These are phyloP conservation scores for Canariomyces notabilis DNA, from an alignment of 2,329 filamentous ascomycete species.

Conservation along the genomic window DNA sequence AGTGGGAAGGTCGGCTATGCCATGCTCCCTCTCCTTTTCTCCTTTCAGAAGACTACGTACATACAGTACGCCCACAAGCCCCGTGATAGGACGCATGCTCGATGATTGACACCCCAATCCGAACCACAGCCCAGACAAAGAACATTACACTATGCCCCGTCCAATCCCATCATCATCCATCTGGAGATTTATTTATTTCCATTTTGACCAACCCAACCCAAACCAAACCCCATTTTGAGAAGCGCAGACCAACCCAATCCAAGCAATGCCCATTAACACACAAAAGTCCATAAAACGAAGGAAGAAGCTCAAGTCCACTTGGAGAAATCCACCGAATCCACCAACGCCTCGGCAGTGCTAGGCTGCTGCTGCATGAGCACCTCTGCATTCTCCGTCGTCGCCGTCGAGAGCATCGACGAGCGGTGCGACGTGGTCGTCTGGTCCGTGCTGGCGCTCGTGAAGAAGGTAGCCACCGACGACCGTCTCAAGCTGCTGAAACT, in stretches of 20 bases:
- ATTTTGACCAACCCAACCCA: not conserved
- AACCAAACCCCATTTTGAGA: not conserved
- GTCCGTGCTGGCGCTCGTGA: constrained; percentile 50
- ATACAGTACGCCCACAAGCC: too few relatives aligned
- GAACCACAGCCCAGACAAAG: too few relatives aligned
- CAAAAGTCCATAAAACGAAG: too few relatives aligned
- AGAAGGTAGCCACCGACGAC: constrained; percentile 62
- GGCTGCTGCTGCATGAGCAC: constrained; percentile 24
- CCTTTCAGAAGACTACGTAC: too few relatives aligned
- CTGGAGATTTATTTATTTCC: too few relatives aligned
- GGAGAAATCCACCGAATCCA: constrained; percentile 47
- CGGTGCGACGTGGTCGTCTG: constrained; percentile 47
- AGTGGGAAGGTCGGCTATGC: too few relatives aligned
- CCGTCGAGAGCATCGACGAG: constrained; percentile 52
- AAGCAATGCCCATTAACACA: too few relatives aligned
- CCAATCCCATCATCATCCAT: not conserved
- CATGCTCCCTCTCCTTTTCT: too few relatives aligned
- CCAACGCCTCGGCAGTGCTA: constrained; percentile 34
- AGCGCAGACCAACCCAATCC: constrained; percentile 19
- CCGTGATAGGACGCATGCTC: too few relatives aligned
- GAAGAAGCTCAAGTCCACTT: constrained; percentile 38
- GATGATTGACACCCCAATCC: too few relatives aligned
- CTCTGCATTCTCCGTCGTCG: constrained; percentile 52
- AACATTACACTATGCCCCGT: too few relatives aligned
- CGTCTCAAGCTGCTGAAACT: constrained; percentile 57